Percentiles rank a stretch among this genome's conserved stretches.
Evolutionary conservation across 768 basidiomycete genomes (phyloP).

Genomic region (Leccinum broughii): DNA sequence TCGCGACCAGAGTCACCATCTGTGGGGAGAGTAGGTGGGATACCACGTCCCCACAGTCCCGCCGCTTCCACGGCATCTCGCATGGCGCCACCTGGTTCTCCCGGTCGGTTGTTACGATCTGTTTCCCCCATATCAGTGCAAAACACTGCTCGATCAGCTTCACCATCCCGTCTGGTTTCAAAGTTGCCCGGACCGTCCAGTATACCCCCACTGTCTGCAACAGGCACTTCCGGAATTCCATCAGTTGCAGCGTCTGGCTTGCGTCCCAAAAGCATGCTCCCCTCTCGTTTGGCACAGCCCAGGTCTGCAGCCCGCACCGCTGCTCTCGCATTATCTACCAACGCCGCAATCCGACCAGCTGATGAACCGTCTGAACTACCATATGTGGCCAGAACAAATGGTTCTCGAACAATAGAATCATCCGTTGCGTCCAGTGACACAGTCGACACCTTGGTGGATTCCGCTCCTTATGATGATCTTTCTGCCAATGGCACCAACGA

Average conservation of each 20-base stretch:
- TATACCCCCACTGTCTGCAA: slow-evolving; percentile 10
- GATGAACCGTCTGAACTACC: slow-evolving; percentile 36
- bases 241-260: slow-evolving; percentile 39
- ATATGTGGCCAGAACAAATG: slow-evolving; percentile 23
- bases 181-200: slow-evolving; percentile 41
- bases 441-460: slow-evolving; percentile 37
- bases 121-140: slow-evolving; percentile 39
- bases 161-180: slow-evolving; percentile 45
- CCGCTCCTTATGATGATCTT: slow-evolving; percentile 25
- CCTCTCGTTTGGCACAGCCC: slow-evolving; percentile 73
- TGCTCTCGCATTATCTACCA: slow-evolving; percentile 23
- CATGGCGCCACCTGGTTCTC: slow-evolving; percentile 45
- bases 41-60: slow-evolving; percentile 52
- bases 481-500: slow-evolving; percentile 43
- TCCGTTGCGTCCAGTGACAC: slow-evolving; percentile 24
- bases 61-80: slow-evolving; percentile 40
- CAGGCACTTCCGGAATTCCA: slow-evolving; percentile 28
- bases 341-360: slow-evolving; percentile 18
- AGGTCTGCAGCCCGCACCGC: slow-evolving; percentile 43
- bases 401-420: slow-evolving; percentile 14
- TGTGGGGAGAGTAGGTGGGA: slow-evolving; percentile 41
- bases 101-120: slow-evolving; percentile 35
- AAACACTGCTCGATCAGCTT: slow-evolving; percentile 45
- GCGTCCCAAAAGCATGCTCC: slow-evolving; percentile 68
- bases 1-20: slow-evolving; percentile 54